Evolutionary conservation across 169 alveolate species (phyloP).

Genomic region (Eimeria falciformis): DNA sequence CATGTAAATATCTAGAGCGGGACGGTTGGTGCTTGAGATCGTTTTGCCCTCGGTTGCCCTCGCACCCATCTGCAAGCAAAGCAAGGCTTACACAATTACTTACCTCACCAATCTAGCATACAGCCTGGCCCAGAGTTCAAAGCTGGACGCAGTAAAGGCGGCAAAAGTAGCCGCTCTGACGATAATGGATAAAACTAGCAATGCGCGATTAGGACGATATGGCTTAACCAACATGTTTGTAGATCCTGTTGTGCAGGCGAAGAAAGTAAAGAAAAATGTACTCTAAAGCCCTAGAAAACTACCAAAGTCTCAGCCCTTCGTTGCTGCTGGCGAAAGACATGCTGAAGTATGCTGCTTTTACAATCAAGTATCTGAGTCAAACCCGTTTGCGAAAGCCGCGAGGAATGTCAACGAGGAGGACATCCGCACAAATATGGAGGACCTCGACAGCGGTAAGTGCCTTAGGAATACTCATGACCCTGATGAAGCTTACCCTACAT

Average conservation of each 20-base stretch:
- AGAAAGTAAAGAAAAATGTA: neutral
- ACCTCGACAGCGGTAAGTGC: conserved; percentile 11
- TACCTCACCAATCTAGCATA: conserved; percentile 27
- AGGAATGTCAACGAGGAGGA: conserved; percentile 9
- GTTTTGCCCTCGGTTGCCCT: neutral
- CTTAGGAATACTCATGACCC: too few relatives aligned
- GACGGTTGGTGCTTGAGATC: too few relatives aligned
- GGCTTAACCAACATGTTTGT: conserved; percentile 38
- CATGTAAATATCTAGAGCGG: too few relatives aligned
- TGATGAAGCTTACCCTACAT: too few relatives aligned
- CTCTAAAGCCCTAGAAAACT: too few relatives aligned
- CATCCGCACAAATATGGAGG: conserved; percentile 8
- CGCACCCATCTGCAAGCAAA: too few relatives aligned
- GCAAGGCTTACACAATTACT: conserved; percentile 13
- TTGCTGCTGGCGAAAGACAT: neutral
- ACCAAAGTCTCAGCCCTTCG: too few relatives aligned
- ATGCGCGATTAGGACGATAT: neutral
- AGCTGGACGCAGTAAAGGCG: neutral
- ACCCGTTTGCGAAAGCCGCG: conserved; percentile 32
- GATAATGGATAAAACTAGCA: neutral
- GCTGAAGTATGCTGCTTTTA: conserved; percentile 51
- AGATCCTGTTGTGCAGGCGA: conserved; percentile 1
- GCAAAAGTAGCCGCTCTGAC: conserved; percentile 3
- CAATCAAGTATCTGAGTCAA: conserved; percentile 9
- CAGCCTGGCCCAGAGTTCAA: conserved; percentile 28